phyloP scores from a whole-genome alignment of 441 rosid genomes.

The Capsella rubella region DNA sequence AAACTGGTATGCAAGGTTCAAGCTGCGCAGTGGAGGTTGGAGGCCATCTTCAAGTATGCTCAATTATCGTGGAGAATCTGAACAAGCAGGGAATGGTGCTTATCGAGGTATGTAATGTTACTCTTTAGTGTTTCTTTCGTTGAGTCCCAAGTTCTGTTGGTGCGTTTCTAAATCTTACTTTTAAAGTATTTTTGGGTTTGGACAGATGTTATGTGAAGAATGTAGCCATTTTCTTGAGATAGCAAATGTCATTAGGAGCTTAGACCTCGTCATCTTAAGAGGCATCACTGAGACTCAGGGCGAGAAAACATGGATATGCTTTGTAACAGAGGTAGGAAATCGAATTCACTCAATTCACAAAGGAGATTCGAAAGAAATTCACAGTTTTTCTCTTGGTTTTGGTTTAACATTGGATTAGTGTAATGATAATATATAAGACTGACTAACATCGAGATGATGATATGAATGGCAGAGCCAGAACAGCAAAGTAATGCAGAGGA shows the following conservation, averaged over 20 bases:
- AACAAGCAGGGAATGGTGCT: slow-evolving; percentile 87
- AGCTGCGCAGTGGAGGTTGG: slow-evolving; percentile 97
- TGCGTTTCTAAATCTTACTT: slow-evolving; percentile 17
- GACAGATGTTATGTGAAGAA: slow-evolving; percentile 96
- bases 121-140: background rate
- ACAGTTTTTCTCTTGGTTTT: slow-evolving; percentile 1
- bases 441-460: slow-evolving; percentile 29
- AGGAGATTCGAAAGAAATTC: background rate
- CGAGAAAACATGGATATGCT: slow-evolving; percentile 86
- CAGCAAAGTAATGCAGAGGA: slow-evolving; percentile 76
- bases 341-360: slow-evolving; percentile 10
- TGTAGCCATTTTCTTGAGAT: slow-evolving; percentile 96
- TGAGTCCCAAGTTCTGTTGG: slow-evolving; percentile 5
- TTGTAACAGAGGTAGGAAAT: slow-evolving; percentile 85
- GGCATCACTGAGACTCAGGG: slow-evolving; percentile 84
- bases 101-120: slow-evolving; percentile 66
- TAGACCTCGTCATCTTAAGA: slow-evolving; percentile 87
- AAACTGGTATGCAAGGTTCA: slow-evolving; percentile 70
- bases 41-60: slow-evolving; percentile 87
- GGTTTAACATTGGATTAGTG: slow-evolving; percentile 13
- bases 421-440: background rate
- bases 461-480: slow-evolving; percentile 71
- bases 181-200: slow-evolving; percentile 30
- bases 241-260: slow-evolving; percentile 84
- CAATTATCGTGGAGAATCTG: slow-evolving; percentile 88